These are phyloP conservation scores for Petunia axillaris DNA, from an alignment of 257 asterid genomes.

Conservation along the genomic window DNA sequence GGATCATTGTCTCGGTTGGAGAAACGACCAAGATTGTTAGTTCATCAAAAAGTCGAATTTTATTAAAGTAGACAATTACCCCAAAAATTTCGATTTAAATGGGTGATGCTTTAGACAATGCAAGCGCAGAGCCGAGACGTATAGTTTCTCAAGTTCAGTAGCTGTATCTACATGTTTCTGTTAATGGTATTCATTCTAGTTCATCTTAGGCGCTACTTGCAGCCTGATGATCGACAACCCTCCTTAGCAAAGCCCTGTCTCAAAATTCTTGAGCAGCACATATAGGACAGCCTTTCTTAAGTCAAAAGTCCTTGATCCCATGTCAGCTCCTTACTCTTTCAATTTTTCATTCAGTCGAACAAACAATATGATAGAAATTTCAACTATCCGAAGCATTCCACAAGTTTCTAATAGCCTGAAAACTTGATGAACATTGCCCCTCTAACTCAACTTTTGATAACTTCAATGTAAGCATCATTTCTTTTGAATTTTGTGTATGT, in stretches of 20 bases:
- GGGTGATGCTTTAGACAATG: not conserved
- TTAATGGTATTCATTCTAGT: not conserved
- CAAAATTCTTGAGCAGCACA: not conserved
- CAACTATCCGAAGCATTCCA: no score
- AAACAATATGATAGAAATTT: no score
- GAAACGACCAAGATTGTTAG: not conserved
- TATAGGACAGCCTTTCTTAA: not conserved
- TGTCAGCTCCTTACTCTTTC: not conserved
- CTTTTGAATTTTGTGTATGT: no score
- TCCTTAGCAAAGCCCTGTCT: not conserved
- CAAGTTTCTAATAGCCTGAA: no score
- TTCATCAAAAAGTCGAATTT: not conserved
- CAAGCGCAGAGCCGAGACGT: not conserved
- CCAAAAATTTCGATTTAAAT: not conserved
- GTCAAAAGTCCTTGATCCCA: not conserved
- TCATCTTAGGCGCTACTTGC: not conserved
- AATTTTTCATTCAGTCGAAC: not conserved
- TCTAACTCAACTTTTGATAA: no score
- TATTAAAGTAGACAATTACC: not conserved
- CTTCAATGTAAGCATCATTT: no score
- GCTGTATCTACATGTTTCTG: constrained; percentile 9
- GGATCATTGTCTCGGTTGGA: not conserved
- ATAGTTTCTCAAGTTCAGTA: constrained; percentile 6
- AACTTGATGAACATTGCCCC: no score
- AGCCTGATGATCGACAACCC: not conserved